A percentile compares a stretch with the other conserved stretches of the same genome.
phyloP scores from a whole-genome alignment of 164 flowering plant genomes.

The Vitis cinerea region DNA sequence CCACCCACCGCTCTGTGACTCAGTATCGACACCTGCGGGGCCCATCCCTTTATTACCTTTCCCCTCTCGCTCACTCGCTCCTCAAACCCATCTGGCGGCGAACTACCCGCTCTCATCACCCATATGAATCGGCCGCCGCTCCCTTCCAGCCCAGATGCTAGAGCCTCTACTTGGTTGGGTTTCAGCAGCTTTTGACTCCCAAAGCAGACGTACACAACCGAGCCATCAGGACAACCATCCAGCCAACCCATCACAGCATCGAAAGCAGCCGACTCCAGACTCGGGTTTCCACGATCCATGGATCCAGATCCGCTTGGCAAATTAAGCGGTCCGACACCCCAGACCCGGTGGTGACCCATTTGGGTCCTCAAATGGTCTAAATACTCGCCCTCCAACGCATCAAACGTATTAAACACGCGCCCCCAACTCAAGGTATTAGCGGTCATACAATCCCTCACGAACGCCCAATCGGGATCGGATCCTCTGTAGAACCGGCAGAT shows the following conservation, averaged over 20 bases:
- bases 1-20: conserved; percentile 48
- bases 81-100: conserved; percentile 44
- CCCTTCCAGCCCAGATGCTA: conserved; percentile 40
- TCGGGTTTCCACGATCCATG: conserved; percentile 2
- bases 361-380: conserved; percentile 14
- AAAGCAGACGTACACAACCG: conserved; percentile 44
- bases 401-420: conserved; percentile 33
- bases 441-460: conserved; percentile 21
- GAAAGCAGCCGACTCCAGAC: background rate
- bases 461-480: conserved; percentile 29
- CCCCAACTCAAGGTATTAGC: conserved; percentile 43
- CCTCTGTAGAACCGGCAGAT: conserved; percentile 20
- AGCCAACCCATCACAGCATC: conserved; percentile 30
- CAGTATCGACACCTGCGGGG: conserved; percentile 48
- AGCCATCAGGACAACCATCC: conserved; percentile 32
- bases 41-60: conserved; percentile 46
- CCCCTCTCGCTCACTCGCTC: conserved; percentile 42
- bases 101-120: conserved; percentile 30
- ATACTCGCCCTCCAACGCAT: conserved; percentile 29
- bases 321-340: conserved; percentile 45
- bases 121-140: conserved; percentile 48
- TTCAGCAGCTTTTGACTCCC: conserved; percentile 42
- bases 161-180: conserved; percentile 30
- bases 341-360: conserved; percentile 22
- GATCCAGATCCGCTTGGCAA: background rate